Conservation (phyloP, 805 yeast species). For the Starmerella sp. region DNA sequence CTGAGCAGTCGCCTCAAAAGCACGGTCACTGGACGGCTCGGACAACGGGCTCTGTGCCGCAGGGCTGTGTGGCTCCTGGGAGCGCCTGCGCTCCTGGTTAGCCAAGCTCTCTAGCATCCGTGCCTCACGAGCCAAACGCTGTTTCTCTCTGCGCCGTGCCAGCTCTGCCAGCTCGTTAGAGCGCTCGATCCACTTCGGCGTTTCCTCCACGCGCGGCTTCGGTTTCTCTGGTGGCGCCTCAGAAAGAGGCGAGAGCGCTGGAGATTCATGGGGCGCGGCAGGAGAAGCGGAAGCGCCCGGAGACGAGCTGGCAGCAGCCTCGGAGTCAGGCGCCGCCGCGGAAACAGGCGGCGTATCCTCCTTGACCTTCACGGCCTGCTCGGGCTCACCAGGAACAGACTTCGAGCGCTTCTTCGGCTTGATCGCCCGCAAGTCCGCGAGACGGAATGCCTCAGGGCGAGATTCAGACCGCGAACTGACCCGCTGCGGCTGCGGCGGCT, state of each 20-base stretch:
- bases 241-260: background rate
- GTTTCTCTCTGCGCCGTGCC: conserved; percentile 23
- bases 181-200: conserved; percentile 12
- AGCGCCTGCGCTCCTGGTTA: conserved; percentile 25
- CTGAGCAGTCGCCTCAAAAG: background rate
- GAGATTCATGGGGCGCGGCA: background rate
- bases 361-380: background rate
- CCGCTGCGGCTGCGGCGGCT: background rate
- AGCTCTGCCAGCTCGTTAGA: conserved; percentile 18
- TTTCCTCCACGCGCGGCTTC: background rate
- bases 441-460: background rate
- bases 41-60: background rate
- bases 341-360: background rate
- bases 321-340: background rate
- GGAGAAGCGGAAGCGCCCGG: background rate
- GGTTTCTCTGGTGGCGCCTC: background rate
- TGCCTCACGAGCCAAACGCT: conserved; percentile 28
- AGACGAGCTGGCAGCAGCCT: background rate
- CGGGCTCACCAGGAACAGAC: background rate
- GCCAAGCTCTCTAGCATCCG: conserved; percentile 27
- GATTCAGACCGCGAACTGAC: background rate
- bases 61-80: background rate
- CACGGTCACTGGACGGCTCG: background rate
- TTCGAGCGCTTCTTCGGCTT: conserved; percentile 14
- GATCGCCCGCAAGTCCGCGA: conserved; percentile 11